These are phyloP conservation scores for Penicillium manginii DNA, from an alignment of 495 filamentous ascomycete species.

Conservation along the genomic window DNA sequence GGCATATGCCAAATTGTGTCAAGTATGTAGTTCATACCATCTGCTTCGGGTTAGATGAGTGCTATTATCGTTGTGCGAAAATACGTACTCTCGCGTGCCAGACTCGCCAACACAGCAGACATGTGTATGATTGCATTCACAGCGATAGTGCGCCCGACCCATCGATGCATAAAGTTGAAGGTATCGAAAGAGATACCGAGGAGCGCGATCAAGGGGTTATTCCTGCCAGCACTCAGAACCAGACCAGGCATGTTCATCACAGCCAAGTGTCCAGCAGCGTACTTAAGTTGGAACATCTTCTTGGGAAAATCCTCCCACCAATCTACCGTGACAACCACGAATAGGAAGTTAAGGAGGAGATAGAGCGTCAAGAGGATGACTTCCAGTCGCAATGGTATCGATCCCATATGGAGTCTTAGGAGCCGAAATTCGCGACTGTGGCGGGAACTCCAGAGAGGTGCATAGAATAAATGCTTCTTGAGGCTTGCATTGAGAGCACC, in stretches of 20 bases:
- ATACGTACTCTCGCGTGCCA: conserved; percentile 33
- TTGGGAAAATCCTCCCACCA: conserved; percentile 40
- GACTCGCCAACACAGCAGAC: conserved; percentile 35
- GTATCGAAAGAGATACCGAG: conserved; percentile 46
- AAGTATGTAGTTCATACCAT: conserved; percentile 30
- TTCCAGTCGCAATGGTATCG: conserved; percentile 42
- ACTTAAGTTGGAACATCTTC: conserved; percentile 45
- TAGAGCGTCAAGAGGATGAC: conserved; percentile 35
- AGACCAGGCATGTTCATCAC: conserved; percentile 47
- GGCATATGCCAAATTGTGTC: conserved; percentile 36
- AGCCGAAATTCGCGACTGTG: conserved; percentile 47
- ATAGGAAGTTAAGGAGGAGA: conserved; percentile 39
- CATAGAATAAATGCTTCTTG: conserved; percentile 49
- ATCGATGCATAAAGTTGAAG: conserved; percentile 52
- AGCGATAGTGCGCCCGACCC: conserved; percentile 45
- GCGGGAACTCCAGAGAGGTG: conserved; percentile 39
- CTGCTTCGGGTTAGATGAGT: conserved; percentile 14
- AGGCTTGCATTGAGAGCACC: conserved; percentile 26
- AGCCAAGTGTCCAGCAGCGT: conserved; percentile 44
- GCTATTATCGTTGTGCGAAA: neutral
- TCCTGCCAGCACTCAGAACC: conserved; percentile 47
- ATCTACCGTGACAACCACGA: conserved; percentile 43
- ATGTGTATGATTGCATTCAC: conserved; percentile 42
- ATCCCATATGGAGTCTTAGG: conserved; percentile 44
- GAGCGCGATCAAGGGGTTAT: conserved; percentile 44